These are phyloP conservation scores for Teunomyces funiuensis DNA, from an alignment of 805 yeast genomes.

Conservation along the genomic window DNA sequence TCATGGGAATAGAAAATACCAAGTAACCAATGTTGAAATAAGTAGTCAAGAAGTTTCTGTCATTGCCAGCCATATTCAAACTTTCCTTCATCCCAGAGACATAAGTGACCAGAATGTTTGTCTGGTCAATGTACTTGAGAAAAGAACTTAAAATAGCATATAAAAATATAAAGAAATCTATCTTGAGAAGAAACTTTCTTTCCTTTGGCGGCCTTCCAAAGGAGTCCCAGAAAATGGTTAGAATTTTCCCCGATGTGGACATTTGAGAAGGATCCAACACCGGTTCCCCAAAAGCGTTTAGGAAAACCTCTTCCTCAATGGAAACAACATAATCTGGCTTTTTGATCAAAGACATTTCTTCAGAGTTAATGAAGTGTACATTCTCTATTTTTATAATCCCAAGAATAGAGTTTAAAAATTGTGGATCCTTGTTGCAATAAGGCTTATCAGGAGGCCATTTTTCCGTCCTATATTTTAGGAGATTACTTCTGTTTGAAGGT, in stretches of 20 bases:
- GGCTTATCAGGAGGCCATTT: no score
- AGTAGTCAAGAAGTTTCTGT: slow-evolving; percentile 10
- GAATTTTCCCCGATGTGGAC: background rate
- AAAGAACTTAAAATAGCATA: slow-evolving; percentile 15
- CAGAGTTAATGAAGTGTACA: no score
- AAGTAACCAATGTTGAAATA: slow-evolving; percentile 14
- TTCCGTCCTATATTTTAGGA: no score
- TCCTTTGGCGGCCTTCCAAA: slow-evolving; percentile 3
- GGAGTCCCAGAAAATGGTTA: slow-evolving; percentile 2
- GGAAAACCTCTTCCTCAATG: background rate
- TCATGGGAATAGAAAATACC: slow-evolving; percentile 10
- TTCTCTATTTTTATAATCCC: no score
- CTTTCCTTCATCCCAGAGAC: slow-evolving; percentile 20
- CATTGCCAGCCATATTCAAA: slow-evolving; percentile 18
- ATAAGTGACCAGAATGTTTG: slow-evolving; percentile 22
- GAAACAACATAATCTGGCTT: background rate
- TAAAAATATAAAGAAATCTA: slow-evolving; percentile 6
- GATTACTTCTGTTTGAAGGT: no score
- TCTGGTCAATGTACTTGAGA: slow-evolving; percentile 20
- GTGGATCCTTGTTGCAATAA: no score
- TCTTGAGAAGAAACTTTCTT: slow-evolving; percentile 3
- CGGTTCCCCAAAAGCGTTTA: slow-evolving; percentile 1
- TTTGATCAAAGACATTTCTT: background rate
- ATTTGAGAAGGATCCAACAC: background rate
- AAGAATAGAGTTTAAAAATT: no score